phyloP scores from a whole-genome alignment of 2,329 filamentous ascomycete species.

The Arachnomyces sp. region DNA sequence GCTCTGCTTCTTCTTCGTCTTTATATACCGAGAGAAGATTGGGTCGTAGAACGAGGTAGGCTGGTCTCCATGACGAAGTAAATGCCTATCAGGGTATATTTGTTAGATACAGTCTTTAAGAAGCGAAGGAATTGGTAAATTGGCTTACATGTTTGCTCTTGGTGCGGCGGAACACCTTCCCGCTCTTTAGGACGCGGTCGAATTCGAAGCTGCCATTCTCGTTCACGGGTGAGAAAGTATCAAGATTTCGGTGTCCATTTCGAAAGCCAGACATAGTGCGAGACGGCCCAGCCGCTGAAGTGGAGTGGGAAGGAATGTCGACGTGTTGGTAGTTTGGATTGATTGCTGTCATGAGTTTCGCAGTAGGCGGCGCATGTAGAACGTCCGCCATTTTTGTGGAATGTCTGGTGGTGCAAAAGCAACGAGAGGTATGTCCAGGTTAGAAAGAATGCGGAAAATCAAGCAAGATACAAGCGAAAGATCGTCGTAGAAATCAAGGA shows the following conservation, averaged over 20 bases:
- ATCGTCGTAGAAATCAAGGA: no score
- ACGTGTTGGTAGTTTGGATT: constrained; percentile 14
- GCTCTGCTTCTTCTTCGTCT: constrained; percentile 77
- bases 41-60: constrained; percentile 82
- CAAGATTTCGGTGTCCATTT: constrained; percentile 46
- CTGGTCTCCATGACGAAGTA: constrained; percentile 74
- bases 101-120: constrained; percentile 8
- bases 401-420: neutral
- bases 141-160: constrained; percentile 76
- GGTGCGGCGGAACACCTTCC: constrained; percentile 77
- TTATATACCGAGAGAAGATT: constrained; percentile 91
- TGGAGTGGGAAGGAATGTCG: constrained; percentile 13
- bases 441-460: no score
- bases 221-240: constrained; percentile 76
- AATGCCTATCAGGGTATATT: constrained; percentile 25
- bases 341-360: neutral
- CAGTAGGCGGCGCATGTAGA: neutral
- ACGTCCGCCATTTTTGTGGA: neutral
- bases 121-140: constrained; percentile 5
- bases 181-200: constrained; percentile 84
- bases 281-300: constrained; percentile 3
- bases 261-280: constrained; percentile 18
- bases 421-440: neutral
- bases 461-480: no score
- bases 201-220: constrained; percentile 95